These are phyloP conservation scores for Trichophyton benhamiae DNA, from an alignment of 2,329 filamentous ascomycete species.

Conservation along the genomic window DNA sequence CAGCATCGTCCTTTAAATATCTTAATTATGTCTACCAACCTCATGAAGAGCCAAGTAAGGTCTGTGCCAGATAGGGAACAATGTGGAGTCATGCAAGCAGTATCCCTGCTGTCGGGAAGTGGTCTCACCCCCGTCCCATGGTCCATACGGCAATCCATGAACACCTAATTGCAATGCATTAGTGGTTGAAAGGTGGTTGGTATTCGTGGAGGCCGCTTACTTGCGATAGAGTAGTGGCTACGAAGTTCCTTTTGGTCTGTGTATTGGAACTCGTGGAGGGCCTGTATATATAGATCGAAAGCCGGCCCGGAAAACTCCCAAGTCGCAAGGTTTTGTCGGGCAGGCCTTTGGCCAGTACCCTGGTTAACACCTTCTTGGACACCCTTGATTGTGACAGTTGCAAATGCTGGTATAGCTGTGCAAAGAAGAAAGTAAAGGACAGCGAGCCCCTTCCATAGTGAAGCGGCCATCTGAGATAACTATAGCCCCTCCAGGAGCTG, in stretches of 20 bases:
- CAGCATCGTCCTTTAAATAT: background rate
- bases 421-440: conserved; percentile 2
- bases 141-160: conserved; percentile 58
- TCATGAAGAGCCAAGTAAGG: conserved; percentile 58
- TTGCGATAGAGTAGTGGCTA: conserved; percentile 69
- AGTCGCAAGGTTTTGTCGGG: conserved; percentile 55
- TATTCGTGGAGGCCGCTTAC: conserved; percentile 33
- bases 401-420: background rate
- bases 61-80: conserved; percentile 75
- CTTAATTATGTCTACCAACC: conserved; percentile 24
- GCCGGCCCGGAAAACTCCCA: conserved; percentile 50
- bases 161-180: conserved; percentile 44
- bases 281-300: conserved; percentile 64
- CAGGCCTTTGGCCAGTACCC: conserved; percentile 21
- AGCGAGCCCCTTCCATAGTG: background rate
- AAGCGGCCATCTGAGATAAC: background rate
- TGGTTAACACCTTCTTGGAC: conserved; percentile 18
- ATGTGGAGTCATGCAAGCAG: conserved; percentile 60
- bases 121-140: conserved; percentile 43
- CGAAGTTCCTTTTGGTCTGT: conserved; percentile 51
- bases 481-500: background rate
- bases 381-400: conserved; percentile 15
- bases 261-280: conserved; percentile 58
- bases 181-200: background rate
- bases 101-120: conserved; percentile 51